Evolutionary conservation across 305 asterid genomes (phyloP), one percentile per base, ranked within the genome.

Genomic region (Fraxinus floribunda): DNA sequence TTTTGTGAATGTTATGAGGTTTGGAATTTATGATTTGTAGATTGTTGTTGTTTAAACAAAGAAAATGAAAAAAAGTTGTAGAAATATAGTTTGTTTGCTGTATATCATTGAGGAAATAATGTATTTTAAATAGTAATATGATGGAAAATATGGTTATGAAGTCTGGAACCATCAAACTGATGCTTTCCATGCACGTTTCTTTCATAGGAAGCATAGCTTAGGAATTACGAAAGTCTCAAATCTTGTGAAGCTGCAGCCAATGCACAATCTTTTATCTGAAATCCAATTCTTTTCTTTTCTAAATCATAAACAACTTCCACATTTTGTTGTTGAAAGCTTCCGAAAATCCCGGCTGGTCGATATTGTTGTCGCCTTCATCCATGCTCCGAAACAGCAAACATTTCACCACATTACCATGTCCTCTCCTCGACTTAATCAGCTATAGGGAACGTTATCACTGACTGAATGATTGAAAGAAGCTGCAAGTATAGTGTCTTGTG

Each of bases 321-420:
- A 77, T 93, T 90, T 82, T 93, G 96, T 75, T 90, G 96, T 32
- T 93, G 97, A 76, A 93, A 92, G 89, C 92, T 92, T 26, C 96
- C 97, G 24, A 93, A 92, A 39, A 93, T 89, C 13, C 97, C 97
- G 30, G 94, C 90, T 4, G 97, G 96, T 22, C 96, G 96, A 64
- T 78, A 78, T 62, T 62, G 8, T 62, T 16, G 7, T 84, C 88
- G 0, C 38, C 62, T 11, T 81, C 93, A 74, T 88, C 96, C 96
- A 91, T 93, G 84, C 91, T 88, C 70, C 81, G 94, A 75, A 89
- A 90, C 75, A 93, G 81, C 87, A 91, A 83, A 68, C 97, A 93
- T 87, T 92, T 90, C 15, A 84, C 90, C 90, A 87, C 93, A 0
- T 85, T 88, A 29, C 32, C 96, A 3, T 34, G 93, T 86, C 10